phyloP scores from a whole-genome alignment of 2,329 filamentous ascomycete species.

The Aspergillus candidus region DNA sequence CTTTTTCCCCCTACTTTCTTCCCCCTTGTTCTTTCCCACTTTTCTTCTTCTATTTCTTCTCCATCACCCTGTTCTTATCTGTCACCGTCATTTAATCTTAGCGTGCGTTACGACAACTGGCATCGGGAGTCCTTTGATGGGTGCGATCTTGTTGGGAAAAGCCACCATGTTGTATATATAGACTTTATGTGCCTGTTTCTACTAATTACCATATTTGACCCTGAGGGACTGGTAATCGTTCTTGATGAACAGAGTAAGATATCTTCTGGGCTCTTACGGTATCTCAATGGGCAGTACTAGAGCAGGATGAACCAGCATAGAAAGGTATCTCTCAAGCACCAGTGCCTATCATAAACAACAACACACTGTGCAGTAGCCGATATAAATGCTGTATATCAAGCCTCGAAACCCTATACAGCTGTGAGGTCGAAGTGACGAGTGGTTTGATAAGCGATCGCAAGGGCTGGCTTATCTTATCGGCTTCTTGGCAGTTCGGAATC shows the following conservation, averaged over 20 bases:
- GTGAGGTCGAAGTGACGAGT: not conserved
- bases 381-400: too few species aligned
- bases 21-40: not conserved
- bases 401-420: not conserved
- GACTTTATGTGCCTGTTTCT: constrained; percentile 17
- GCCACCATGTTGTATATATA: constrained; percentile 30
- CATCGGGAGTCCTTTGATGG: constrained; percentile 18
- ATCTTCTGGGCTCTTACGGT: too few species aligned
- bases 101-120: constrained; percentile 22
- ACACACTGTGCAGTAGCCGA: too few species aligned
- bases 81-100: constrained; percentile 19
- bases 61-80: constrained; percentile 5
- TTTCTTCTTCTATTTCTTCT: constrained; percentile 1
- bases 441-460: constrained; percentile 12
- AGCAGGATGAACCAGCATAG: too few species aligned
- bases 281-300: too few species aligned
- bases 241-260: constrained; percentile 8
- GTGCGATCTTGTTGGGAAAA: constrained; percentile 17
- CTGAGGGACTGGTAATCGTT: constrained; percentile 20
- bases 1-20: constrained; percentile 2
- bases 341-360: too few species aligned
- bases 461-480: constrained; percentile 17
- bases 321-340: too few species aligned
- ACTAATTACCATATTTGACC: constrained; percentile 16
- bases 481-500: constrained; percentile 8